Evolutionary conservation across 2,329 filamentous ascomycete genomes (phyloP).

Genomic region (Aspergillus calidoustus): DNA sequence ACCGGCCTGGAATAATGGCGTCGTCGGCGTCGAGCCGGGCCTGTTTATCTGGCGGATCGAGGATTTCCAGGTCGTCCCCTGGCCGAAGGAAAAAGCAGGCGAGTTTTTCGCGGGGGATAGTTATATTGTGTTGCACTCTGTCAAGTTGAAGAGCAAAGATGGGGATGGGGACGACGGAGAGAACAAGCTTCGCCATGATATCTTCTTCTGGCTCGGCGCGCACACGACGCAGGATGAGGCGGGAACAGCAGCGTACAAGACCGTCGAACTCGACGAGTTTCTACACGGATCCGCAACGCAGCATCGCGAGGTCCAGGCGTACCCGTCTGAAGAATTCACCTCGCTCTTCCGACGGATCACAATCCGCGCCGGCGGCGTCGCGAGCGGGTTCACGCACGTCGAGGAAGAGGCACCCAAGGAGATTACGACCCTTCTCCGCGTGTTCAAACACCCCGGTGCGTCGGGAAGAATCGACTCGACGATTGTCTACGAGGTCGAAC

Average conservation of each 20-base stretch:
- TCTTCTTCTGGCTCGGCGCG: conserved; percentile 72
- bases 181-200: conserved; percentile 62
- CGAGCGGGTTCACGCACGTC: conserved; percentile 67
- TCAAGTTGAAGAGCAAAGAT: conserved; percentile 45
- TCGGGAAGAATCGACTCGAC: conserved; percentile 44
- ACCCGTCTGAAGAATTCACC: conserved; percentile 64
- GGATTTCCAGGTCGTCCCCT: conserved; percentile 66
- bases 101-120: conserved; percentile 71
- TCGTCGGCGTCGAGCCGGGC: conserved; percentile 58
- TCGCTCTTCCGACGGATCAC: conserved; percentile 63
- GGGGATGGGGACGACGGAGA: conserved; percentile 41
- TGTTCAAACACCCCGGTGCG: conserved; percentile 63
- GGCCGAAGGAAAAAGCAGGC: conserved; percentile 62
- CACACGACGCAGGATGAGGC: conserved; percentile 72
- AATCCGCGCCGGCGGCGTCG: conserved; percentile 65
- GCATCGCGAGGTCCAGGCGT: conserved; percentile 66
- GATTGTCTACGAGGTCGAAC: conserved; percentile 67
- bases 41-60: conserved; percentile 70
- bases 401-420: conserved; percentile 55
- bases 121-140: conserved; percentile 68
- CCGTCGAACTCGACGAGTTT: conserved; percentile 73
- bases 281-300: conserved; percentile 65
- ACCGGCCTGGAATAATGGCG: conserved; percentile 68
- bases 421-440: conserved; percentile 60
- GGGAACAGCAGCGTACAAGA: conserved; percentile 71